Conservation (phyloP, 1,139 yeast genomes). For the Scheffersomyces insectosa region DNA sequence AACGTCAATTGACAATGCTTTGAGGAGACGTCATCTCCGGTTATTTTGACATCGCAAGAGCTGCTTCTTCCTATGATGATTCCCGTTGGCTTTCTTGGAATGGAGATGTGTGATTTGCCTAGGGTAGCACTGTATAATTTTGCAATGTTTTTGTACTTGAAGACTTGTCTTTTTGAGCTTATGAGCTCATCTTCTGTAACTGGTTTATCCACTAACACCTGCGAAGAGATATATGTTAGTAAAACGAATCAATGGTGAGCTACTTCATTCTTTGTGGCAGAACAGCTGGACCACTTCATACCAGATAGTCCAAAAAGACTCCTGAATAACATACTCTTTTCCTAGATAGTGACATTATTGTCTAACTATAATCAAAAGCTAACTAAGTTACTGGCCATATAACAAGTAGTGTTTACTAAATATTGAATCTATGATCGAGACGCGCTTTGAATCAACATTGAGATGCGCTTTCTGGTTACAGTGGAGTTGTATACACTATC, state of each 20-base stretch:
- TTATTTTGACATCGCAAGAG: conserved; percentile 56
- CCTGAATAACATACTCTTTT: conserved; percentile 36
- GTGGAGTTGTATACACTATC: neutral
- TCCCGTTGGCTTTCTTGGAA: conserved; percentile 36
- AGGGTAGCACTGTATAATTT: conserved; percentile 34
- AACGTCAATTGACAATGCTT: conserved; percentile 58
- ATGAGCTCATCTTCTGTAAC: conserved; percentile 4
- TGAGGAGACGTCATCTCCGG: conserved; percentile 66
- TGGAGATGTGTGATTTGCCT: conserved; percentile 31
- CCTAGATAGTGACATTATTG: conserved; percentile 36
- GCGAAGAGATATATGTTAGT: too few species aligned
- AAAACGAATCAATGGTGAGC: too few species aligned
- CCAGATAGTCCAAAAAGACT: too few species aligned
- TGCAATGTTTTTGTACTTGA: conserved; percentile 21
- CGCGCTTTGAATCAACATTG: too few species aligned
- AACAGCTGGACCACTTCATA: too few species aligned
- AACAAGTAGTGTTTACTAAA: too few species aligned
- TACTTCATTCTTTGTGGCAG: too few species aligned
- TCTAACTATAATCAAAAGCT: too few species aligned
- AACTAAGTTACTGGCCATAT: too few species aligned
- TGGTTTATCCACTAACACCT: too few species aligned
- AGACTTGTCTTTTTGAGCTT: conserved; percentile 18
- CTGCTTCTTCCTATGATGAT: conserved; percentile 61
- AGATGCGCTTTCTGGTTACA: neutral
- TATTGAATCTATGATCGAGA: too few species aligned